These are phyloP conservation scores for Cordyceps tenuipes DNA, from an alignment of 2,329 filamentous ascomycete species.

Conservation along the genomic window DNA sequence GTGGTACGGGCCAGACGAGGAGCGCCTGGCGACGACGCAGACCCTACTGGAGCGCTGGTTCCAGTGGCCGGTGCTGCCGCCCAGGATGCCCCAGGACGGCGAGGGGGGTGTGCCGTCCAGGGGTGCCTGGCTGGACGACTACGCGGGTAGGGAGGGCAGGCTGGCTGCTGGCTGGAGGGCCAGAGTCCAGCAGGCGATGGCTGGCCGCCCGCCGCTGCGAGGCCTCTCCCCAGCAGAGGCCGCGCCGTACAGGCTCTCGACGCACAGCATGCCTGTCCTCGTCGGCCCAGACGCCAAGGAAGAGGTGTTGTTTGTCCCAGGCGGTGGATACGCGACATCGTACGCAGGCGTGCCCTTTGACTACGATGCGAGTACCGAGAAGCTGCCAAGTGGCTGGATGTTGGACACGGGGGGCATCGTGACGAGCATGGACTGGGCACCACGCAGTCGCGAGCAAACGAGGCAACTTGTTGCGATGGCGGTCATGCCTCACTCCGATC, in stretches of 20 bases:
- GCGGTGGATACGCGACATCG: constrained; percentile 19
- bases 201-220: background rate
- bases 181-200: constrained; percentile 15
- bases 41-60: constrained; percentile 34
- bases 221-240: constrained; percentile 21
- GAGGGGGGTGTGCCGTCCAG: constrained; percentile 21
- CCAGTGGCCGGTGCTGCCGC: constrained; percentile 32
- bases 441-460: constrained; percentile 21
- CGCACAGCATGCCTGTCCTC: constrained; percentile 24
- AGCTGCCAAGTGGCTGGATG: constrained; percentile 39
- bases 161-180: constrained; percentile 23
- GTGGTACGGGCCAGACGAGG: constrained; percentile 34
- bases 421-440: constrained; percentile 45
- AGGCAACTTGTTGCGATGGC: constrained; percentile 45
- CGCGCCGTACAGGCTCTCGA: constrained; percentile 18
- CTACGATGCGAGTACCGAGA: constrained; percentile 17
- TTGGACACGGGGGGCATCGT: constrained; percentile 47
- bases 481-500: constrained; percentile 42
- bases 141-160: constrained; percentile 27
- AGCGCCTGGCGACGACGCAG: constrained; percentile 27
- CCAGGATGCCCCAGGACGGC: constrained; percentile 17
- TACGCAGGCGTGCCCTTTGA: constrained; percentile 24
- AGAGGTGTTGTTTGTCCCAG: constrained; percentile 23
- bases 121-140: constrained; percentile 33
- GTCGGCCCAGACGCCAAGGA: constrained; percentile 23